phyloP scores from a whole-genome alignment of 2,329 filamentous ascomycete genomes.

The Exophiala aquamarina region DNA sequence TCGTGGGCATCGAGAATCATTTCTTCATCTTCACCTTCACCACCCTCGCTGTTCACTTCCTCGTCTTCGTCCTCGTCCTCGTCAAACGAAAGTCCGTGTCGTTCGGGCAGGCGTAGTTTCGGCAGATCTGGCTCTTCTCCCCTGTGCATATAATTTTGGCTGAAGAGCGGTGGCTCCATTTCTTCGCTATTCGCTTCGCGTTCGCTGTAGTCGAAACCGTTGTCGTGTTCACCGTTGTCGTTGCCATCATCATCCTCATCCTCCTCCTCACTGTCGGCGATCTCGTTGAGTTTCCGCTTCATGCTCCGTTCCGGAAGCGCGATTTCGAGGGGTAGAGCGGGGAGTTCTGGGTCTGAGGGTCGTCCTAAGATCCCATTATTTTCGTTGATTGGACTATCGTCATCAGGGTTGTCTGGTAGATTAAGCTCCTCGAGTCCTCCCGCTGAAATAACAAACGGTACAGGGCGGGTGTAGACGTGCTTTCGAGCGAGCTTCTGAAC shows the following conservation, averaged over 20 bases:
- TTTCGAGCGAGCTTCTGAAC: constrained; percentile 66
- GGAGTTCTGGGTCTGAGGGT: constrained; percentile 11
- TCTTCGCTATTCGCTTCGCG: too few relatives aligned
- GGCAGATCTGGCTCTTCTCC: constrained; percentile 16
- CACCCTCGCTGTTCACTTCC: not conserved
- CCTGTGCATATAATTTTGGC: too few relatives aligned
- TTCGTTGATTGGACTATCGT: constrained; percentile 5
- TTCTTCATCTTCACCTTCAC: constrained; percentile 10
- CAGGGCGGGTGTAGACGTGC: constrained; percentile 33
- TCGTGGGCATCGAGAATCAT: constrained; percentile 23
- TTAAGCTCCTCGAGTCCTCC: constrained; percentile 23
- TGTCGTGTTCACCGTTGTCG: constrained; percentile 29
- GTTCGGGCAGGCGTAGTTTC: not conserved
- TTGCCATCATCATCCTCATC: constrained; percentile 31
- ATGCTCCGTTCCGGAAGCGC: constrained; percentile 24
- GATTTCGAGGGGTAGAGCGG: constrained; percentile 12
- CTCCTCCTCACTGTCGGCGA: constrained; percentile 47
- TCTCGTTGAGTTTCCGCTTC: constrained; percentile 46
- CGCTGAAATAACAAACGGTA: constrained; percentile 41
- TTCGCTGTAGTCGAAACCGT: constrained; percentile 14
- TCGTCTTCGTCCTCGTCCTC: not conserved
- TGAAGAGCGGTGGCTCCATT: too few relatives aligned
- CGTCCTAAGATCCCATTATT: constrained; percentile 9
- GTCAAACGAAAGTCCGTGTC: too few relatives aligned
- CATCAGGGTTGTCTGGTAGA: constrained; percentile 1